Evolutionary conservation across 2,329 filamentous ascomycete species (phyloP).

Genomic region (Monilinia vaccinii-corymbosi): DNA sequence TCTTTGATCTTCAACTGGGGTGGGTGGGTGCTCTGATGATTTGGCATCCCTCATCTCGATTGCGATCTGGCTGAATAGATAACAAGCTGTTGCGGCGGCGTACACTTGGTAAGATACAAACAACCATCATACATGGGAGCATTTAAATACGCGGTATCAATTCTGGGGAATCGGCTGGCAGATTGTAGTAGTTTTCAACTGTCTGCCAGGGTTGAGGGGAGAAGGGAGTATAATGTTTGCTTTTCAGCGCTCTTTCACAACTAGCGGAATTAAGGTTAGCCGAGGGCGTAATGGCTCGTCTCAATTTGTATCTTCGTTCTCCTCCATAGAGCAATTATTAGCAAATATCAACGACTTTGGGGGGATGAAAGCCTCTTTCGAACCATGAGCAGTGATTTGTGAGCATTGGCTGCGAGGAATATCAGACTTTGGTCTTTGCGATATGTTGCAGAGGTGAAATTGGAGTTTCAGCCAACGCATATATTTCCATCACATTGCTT

Average conservation of each 20-base stretch:
- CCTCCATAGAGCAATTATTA: constrained; percentile 26
- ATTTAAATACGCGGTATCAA: not conserved
- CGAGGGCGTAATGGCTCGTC: constrained; percentile 11
- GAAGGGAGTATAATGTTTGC: constrained; percentile 4
- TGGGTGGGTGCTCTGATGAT: not conserved
- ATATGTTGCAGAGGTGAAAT: constrained; percentile 21
- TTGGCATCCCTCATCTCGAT: not conserved
- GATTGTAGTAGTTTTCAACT: constrained; percentile 7
- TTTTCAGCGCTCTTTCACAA: constrained; percentile 13
- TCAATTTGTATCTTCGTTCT: constrained; percentile 17
- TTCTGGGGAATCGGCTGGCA: not conserved
- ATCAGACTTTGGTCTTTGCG: constrained; percentile 9
- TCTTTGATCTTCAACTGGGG: too few relatives aligned
- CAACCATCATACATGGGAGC: not conserved
- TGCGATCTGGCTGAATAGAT: not conserved
- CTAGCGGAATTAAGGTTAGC: constrained; percentile 15
- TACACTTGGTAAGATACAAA: not conserved
- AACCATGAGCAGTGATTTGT: constrained; percentile 23
- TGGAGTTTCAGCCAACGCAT: constrained; percentile 11
- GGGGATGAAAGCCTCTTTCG: constrained; percentile 15
- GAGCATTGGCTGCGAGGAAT: constrained; percentile 11
- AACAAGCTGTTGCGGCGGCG: not conserved
- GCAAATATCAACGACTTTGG: constrained; percentile 20
- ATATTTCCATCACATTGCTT: constrained; percentile 4
- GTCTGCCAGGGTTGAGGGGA: constrained; percentile 1